Evolutionary conservation across 169 alveolate species (phyloP), one percentile per base, ranked within the genome.

Genomic region (Cryptosporidium ubiquitum): DNA sequence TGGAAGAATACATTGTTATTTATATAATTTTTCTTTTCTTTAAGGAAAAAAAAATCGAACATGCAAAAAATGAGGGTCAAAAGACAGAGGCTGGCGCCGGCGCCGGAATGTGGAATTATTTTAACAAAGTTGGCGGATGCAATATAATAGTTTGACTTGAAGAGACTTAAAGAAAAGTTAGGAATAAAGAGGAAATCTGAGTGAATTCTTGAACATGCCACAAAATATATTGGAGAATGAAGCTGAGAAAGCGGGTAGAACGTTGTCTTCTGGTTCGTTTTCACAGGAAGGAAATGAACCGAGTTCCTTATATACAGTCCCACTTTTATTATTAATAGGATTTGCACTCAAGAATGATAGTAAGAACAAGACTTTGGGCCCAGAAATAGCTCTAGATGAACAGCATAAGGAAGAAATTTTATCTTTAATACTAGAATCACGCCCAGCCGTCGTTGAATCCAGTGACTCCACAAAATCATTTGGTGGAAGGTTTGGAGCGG

Each of bases 401-500:
- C 20, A 57, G 33, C 37, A 61, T 64, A 47, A 44, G 79, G 29
- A 39, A 10, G 29, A 33, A 3, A 47, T 79, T 2, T 10, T 26
- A 29, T 44, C 89, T 26, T 42, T 79, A 20, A 35, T 49, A 18
- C 61, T 79, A 14, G 89, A 79, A 18, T 47, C 73, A 4, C 55
- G 89, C 5, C 89, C 89, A 40, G 23, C 10, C 18, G 3, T 79
- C 20, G 37, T 60, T 3, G 89, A 79, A 26, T 16, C 68, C 6
- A 40, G 31, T 1, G 89, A 79, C 4, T 58, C 60, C 39, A 60
- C 44, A 23, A 79, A 79, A 33, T n/a, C 73, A 16, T 79, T 47
- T 79, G 66, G 70, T n/a, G 66, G 68, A 16, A 79, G 89, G 31
- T 79, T 79, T 79, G 75, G 89, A 2, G 33, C 68, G 3, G n/a